A percentile compares a stretch with the other conserved stretches of the same genome.
phyloP scores from a whole-genome alignment of 805 yeast genomes.

The Myxozyma melibiosi region DNA sequence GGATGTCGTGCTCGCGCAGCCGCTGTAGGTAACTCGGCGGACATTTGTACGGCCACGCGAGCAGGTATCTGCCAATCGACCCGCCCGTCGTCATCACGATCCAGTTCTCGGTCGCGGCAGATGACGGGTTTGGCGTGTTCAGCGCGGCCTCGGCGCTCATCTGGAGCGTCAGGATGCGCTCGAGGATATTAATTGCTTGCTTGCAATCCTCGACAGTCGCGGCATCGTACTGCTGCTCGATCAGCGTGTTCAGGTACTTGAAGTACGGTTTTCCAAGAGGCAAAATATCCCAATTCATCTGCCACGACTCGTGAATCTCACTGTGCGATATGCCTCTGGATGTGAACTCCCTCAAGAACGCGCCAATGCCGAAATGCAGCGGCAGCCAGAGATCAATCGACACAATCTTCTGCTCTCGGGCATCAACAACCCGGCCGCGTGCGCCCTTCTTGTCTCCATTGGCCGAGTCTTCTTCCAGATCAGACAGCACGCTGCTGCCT shows the following conservation, averaged over 20 bases:
- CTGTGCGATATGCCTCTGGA: neutral
- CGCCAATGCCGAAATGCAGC: constrained; percentile 12
- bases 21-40: neutral
- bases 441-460: neutral
- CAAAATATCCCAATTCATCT: constrained; percentile 13
- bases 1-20: constrained; percentile 5
- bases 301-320: constrained; percentile 7
- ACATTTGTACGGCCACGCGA: constrained; percentile 18
- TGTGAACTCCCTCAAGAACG: constrained; percentile 4
- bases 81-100: constrained; percentile 7
- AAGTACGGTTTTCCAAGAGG: constrained; percentile 11
- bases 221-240: neutral
- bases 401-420: neutral
- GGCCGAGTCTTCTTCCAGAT: constrained; percentile 10
- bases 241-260: constrained; percentile 1
- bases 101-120: constrained; percentile 5
- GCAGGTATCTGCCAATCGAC: constrained; percentile 7
- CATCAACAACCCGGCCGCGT: neutral
- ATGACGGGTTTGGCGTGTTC: too few relatives aligned
- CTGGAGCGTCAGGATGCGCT: constrained; percentile 12
- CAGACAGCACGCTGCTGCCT: constrained; percentile 3
- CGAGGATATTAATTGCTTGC: constrained; percentile 15
- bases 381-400: constrained; percentile 26
- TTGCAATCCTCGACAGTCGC: neutral
- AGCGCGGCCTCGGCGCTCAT: neutral